Base-by-base conservation (phyloP, 345 rosid species). In the Brassica carinata region DNA sequence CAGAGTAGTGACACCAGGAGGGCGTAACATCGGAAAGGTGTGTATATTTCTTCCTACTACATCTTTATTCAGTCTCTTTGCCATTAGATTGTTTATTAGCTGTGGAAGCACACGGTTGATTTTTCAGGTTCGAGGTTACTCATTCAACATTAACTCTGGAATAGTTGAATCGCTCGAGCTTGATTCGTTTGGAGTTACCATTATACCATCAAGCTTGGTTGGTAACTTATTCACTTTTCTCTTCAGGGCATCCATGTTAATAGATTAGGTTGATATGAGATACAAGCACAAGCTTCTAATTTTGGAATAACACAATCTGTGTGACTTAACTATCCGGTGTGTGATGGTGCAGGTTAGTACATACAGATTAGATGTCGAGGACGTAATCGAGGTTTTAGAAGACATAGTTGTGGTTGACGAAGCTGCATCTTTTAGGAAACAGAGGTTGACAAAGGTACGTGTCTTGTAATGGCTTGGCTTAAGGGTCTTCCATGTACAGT, bases 171-270 rank as follows among this genome's bases (percentile, higher is more conserved):
- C 88, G 33, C 95, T 94, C 15, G 97, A 91, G 85, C 89, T 94
- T 13, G 99, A 94, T 84, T 87, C 97, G 8, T 94, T 94, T 61
- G 97, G 98, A 73, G 85, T 94, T 48, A 86, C 98, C 27, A 81
- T 94, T 71, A 90, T 94, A 77, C 98, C 97, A 7, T 94, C 99
- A 34, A 92, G 90, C 85, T 85, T 92, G 98, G 98, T 94, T 74
- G 30, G 91, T 68, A 38, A 14, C 53, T 19, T 38, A 15, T 8
- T 14, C 55, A 8, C 58, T 53, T 53, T n/a, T 53, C 19, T 53
- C 55, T 45, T 13, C 15, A 45, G 15, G 55, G 4, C 15, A 45
- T 45, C 6, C 55, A 45, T 13, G 55, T 45, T 3, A 3, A 45
- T 45, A 27, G 3, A 62, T 62, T 11, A n/a, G 10, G 38, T 57